These are phyloP conservation scores for Hanseniaspora occidentalis DNA, from an alignment of 805 yeast species.

Conservation along the genomic window DNA sequence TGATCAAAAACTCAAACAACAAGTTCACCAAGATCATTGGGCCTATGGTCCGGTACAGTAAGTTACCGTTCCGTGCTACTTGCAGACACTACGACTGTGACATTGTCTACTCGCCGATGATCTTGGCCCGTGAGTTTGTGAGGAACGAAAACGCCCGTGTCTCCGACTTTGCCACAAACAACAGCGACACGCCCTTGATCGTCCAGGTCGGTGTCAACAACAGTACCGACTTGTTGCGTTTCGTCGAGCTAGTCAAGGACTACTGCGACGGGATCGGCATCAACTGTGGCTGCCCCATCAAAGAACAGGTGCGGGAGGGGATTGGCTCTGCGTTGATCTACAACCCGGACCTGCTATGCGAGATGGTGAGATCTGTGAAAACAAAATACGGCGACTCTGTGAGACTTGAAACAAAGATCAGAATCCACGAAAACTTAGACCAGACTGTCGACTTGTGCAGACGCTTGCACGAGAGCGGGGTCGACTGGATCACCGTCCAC, in stretches of 20 bases:
- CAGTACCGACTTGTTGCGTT: conserved; percentile 65
- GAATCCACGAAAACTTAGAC: conserved; percentile 66
- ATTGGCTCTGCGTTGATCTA: conserved; percentile 93
- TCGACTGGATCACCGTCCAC: conserved; percentile 87
- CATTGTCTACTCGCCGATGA: conserved; percentile 92
- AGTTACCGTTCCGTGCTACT: conserved; percentile 78
- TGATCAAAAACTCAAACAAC: conserved; percentile 2
- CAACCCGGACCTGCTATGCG: conserved; percentile 65
- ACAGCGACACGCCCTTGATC: conserved; percentile 54
- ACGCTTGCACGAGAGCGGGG: conserved; percentile 74
- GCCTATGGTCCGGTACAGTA: conserved; percentile 96
- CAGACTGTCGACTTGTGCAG: conserved; percentile 66
- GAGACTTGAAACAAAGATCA: conserved; percentile 82
- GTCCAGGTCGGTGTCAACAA: conserved; percentile 89
- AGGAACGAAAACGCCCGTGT: conserved; percentile 68
- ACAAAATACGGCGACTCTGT: conserved; percentile 54
- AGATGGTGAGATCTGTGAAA: conserved; percentile 78
- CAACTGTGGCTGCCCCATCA: conserved; percentile 96
- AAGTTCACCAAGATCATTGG: conserved; percentile 41
- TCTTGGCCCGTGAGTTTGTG: conserved; percentile 88
- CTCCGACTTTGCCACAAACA: conserved; percentile 77
- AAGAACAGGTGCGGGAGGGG: conserved; percentile 89
- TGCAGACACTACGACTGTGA: conserved; percentile 64
- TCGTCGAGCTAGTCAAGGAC: conserved; percentile 82
- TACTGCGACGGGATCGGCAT: conserved; percentile 88